Base-by-base conservation (phyloP, 169 alveolate genomes). In the Toxoplasma gondii region DNA sequence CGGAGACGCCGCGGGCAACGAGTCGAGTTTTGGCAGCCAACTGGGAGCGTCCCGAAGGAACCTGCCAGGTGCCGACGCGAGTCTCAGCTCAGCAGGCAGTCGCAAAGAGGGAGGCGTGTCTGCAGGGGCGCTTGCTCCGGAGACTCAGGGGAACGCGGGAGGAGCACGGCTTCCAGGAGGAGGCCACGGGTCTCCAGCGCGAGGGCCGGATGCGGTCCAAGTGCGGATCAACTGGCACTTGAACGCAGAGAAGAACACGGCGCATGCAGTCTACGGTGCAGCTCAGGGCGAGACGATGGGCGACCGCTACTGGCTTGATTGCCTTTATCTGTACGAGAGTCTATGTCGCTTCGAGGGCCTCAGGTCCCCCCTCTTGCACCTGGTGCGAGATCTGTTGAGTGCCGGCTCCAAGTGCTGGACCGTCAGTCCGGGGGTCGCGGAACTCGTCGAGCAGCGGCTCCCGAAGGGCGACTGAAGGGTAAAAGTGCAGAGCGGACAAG, bases 341-440 rank as follows among this genome's bases (percentile, higher is more conserved):
- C 41, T 82, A 4, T 43, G 67, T 17, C 53, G 67, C 9, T 24
- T 22, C 36, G 90, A 82, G 27, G 90, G 24, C 10, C 90, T 82
- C 22, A 38, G 67, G 64, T 7, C 41, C 67, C 90, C 90, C 24
- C 90, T 82, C 41, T 31, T 82, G n/a, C 90, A 41, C 41, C 64
- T 82, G 5, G 90, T 82, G 17, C 53, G 67, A 0, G 90, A 41
- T 24, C 90, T 82, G 17, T 43, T 44, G 41, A 27, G 41, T 4
- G 90, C 90, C 24, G 38, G 90, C 90, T 7, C 53, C 69, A 82
- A 38, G 90, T 82, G 90, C 90, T 82, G 90, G 90, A 22, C 90
- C 67, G 41, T 82, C 90, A 82, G 90, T 31, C 67, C 90, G 24
- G 90, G 67, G n/a, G 67, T 82, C 67, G 69, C 41, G 12, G 90